phyloP scores from a whole-genome alignment of 768 basidiomycete species.

The Pulveroboletus sp. region DNA sequence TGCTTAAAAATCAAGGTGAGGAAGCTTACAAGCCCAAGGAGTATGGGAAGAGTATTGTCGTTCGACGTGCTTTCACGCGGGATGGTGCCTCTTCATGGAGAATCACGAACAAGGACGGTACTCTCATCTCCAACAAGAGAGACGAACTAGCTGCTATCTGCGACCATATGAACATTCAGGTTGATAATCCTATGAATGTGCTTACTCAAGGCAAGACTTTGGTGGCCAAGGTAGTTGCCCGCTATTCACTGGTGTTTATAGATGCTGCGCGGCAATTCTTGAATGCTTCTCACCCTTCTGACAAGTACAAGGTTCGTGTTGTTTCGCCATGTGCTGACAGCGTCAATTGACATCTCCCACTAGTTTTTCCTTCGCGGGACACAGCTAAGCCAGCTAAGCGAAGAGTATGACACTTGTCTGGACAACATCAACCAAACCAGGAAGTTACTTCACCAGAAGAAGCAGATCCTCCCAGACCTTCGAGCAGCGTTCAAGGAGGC shows the following conservation, averaged over 20 bases:
- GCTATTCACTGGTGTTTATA: constrained; percentile 9
- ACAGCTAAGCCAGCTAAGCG: constrained; percentile 78
- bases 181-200: constrained; percentile 95
- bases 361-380: constrained; percentile 96
- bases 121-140: constrained; percentile 66
- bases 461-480: constrained; percentile 75
- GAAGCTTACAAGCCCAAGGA: constrained; percentile 82
- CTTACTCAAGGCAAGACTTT: constrained; percentile 66
- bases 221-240: not conserved
- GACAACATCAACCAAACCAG: constrained; percentile 68
- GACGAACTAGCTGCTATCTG: constrained; percentile 85
- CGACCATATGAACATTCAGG: constrained; percentile 95
- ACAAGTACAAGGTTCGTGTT: constrained; percentile 79
- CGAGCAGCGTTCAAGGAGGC: constrained; percentile 54
- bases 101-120: constrained; percentile 66
- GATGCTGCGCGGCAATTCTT: constrained; percentile 64
- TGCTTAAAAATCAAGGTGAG: constrained; percentile 83
- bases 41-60: constrained; percentile 82
- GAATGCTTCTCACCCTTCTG: constrained; percentile 68
- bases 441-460: constrained; percentile 64
- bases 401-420: constrained; percentile 77
- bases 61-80: constrained; percentile 76
- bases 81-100: constrained; percentile 78
- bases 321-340: too few relatives aligned
- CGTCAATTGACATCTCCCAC: not conserved